Conservation (phyloP, 768 basidiomycete genomes). For the Clathrus columnatus region DNA sequence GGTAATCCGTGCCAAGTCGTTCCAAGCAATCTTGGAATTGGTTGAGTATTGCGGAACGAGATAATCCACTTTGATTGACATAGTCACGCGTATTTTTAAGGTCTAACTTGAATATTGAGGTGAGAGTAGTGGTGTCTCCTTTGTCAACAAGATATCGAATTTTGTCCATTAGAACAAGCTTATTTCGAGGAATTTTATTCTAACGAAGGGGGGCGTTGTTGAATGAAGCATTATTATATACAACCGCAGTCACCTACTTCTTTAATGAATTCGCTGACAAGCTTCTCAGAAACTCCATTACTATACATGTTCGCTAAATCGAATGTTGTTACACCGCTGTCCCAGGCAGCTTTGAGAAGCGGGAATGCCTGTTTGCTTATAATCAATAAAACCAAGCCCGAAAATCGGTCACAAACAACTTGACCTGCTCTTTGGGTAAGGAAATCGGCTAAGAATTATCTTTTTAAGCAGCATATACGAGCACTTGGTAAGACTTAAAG, state of each 20-base stretch:
- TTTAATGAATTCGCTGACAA: constrained; percentile 31
- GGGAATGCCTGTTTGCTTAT: constrained; percentile 17
- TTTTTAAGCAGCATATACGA: too few species aligned
- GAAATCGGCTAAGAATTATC: too few species aligned
- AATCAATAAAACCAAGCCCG: background rate
- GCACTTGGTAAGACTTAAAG: too few species aligned
- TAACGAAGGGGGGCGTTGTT: constrained; percentile 8
- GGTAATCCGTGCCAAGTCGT: constrained; percentile 29
- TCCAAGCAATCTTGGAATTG: constrained; percentile 26
- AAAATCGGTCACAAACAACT: too few species aligned
- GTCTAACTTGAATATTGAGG: too few species aligned
- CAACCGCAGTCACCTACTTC: constrained; percentile 18
- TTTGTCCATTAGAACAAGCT: constrained; percentile 11
- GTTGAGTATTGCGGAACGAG: constrained; percentile 22
- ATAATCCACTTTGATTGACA: constrained; percentile 15
- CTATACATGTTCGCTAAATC: constrained; percentile 34
- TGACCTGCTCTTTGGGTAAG: too few species aligned
- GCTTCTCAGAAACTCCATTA: constrained; percentile 28
- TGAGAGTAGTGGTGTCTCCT: too few species aligned
- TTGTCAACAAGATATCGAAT: background rate
- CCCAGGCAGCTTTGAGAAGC: constrained; percentile 32
- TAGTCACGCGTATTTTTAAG: constrained; percentile 3
- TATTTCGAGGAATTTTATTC: constrained; percentile 13
- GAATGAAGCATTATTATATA: constrained; percentile 10
- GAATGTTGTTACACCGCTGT: constrained; percentile 31